These are phyloP conservation scores for Monocercomonoides exilis DNA, from an alignment of 78 protist genomes.

Conservation along the genomic window DNA sequence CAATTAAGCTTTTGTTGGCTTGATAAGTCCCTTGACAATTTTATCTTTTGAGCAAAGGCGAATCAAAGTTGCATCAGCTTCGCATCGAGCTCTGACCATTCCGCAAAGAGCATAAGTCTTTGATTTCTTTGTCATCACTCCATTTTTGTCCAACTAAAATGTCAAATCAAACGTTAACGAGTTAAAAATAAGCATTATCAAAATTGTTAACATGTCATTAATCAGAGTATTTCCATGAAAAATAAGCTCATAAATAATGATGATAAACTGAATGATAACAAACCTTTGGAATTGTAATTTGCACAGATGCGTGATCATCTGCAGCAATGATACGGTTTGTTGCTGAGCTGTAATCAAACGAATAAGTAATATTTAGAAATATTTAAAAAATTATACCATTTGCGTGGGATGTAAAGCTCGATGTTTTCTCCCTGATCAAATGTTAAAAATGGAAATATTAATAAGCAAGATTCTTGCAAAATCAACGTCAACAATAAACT, in stretches of 20 bases:
- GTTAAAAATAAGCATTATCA: no score
- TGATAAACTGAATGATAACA: background rate
- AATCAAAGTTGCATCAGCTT: background rate
- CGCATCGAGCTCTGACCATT: background rate
- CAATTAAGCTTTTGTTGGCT: no score
- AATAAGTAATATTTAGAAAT: background rate
- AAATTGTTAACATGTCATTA: no score
- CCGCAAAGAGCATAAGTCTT: background rate
- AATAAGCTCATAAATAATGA: no score
- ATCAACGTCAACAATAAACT: no score
- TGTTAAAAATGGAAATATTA: no score
- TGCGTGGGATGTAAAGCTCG: background rate
- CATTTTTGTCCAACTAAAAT: background rate
- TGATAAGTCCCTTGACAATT: background rate
- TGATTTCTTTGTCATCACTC: background rate
- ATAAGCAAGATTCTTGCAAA: no score
- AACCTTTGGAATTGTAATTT: background rate
- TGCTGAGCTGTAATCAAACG: background rate
- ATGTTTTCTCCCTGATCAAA: background rate
- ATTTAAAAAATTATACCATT: background rate
- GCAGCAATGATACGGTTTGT: background rate
- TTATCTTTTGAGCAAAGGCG: background rate
- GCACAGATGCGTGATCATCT: background rate
- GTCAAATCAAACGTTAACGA: no score
- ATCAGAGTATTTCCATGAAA: no score